Evolutionary conservation across 2,329 filamentous ascomycete species (phyloP), one percentile per base, ranked within the genome.

Genomic region (Truncatella angustata): DNA sequence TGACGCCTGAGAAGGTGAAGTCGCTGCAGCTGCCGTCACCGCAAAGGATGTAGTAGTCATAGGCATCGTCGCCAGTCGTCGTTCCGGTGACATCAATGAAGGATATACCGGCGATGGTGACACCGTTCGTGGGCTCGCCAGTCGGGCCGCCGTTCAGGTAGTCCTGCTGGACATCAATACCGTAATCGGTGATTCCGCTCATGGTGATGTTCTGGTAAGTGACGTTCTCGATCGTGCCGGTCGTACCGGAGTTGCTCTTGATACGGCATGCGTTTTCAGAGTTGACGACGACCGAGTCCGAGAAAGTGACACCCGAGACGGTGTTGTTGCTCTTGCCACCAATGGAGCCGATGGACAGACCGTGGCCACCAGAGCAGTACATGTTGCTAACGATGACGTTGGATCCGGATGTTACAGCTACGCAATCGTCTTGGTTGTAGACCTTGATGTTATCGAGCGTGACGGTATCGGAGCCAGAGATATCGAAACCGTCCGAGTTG

Each of bases 391-490:
- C 71, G 14, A 63, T 59, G 50, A 71, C 70, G 55, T 65, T 60
- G 32, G 46, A 74, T 50, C 80, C 80, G 2, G 77, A 81, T 69
- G 83, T 84, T 59, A 84, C 68, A 32, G 80, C 81, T 11, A 84
- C 65, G 59, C 80, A 84, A 60, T 84, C 81, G 55, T 84, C 80
- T 65, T 84, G 81, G 68, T 83, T 83, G 63, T 77, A 72, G 50
- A 84, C 70, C 51, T 68, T 73, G 21, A 78, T 77, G 36, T 74
- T 73, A 49, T 69, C 69, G 61, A 84, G 82, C 46, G 69, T 75
- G 32, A 83, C 68, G 30, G 70, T 70, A 21, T 66, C 70, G 12
- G 72, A 76, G 30, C 63, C 67, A 34, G 75, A 75, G 43, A 81
- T 68, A 56, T 80, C 75, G 56, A 80, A 80, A 14, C 69, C 77